phyloP scores from a whole-genome alignment of 1,139 yeast species.

The Suhomyces terraborum region DNA sequence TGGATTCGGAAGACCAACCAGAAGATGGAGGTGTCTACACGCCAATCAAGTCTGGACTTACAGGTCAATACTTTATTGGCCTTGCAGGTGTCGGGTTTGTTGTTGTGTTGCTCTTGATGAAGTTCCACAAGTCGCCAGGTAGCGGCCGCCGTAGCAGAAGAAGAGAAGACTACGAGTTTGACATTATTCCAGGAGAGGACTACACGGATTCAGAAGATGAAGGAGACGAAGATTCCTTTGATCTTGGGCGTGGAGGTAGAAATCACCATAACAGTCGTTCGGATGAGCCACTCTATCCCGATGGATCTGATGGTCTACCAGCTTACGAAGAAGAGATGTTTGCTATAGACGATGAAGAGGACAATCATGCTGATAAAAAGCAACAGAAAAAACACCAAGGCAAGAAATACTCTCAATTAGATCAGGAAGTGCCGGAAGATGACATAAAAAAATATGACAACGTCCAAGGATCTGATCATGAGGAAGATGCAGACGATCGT shows the following conservation, averaged over 20 bases:
- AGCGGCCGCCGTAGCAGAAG: constrained; percentile 55
- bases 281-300: constrained; percentile 13
- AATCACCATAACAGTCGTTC: constrained; percentile 1
- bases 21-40: constrained; percentile 25
- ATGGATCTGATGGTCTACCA: constrained; percentile 26
- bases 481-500: constrained; percentile 9
- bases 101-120: constrained; percentile 53
- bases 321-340: constrained; percentile 48
- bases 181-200: constrained; percentile 73
- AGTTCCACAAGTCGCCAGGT: constrained; percentile 53
- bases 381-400: constrained; percentile 6
- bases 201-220: constrained; percentile 31
- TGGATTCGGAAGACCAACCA: constrained; percentile 12
- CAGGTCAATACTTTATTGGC: constrained; percentile 61
- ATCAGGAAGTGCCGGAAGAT: constrained; percentile 7
- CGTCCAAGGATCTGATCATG: constrained; percentile 2
- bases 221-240: constrained; percentile 21
- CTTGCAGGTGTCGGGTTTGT: constrained; percentile 62
- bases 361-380: constrained; percentile 17
- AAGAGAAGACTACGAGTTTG: constrained; percentile 76
- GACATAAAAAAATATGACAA: constrained; percentile 11
- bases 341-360: constrained; percentile 45
- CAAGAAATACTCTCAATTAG: constrained; percentile 7
- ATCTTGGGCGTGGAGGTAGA: constrained; percentile 17
- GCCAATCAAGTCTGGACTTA: constrained; percentile 35